Percentiles rank a stretch among this genome's conserved stretches.
These are phyloP conservation scores for Wickerhamiella vanderwaltii DNA, from an alignment of 805 yeast species.

Conservation along the genomic window DNA sequence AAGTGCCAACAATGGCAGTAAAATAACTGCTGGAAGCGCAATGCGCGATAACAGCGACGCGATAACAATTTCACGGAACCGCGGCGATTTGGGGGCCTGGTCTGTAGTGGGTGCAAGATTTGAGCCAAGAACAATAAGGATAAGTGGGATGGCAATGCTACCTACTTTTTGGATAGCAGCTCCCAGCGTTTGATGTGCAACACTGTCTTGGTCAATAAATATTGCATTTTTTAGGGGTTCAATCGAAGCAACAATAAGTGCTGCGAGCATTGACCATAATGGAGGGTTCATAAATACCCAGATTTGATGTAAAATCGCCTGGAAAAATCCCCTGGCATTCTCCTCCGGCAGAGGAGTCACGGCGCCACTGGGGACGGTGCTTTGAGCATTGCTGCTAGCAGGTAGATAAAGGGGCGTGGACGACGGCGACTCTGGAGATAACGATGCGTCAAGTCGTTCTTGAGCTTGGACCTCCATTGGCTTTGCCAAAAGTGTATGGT, in stretches of 20 bases:
- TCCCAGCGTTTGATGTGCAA: conserved; percentile 41
- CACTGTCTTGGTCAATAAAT: conserved; percentile 34
- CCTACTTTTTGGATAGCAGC: conserved; percentile 43
- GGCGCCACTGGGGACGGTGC: not conserved
- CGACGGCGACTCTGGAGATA: not conserved
- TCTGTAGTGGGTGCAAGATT: conserved; percentile 39
- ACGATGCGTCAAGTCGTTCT: not conserved
- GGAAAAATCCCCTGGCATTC: conserved; percentile 4
- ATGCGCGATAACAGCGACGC: conserved; percentile 47
- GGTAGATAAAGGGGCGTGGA: not conserved
- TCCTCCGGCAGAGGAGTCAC: conserved; percentile 3
- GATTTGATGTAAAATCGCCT: conserved; percentile 16
- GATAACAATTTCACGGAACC: conserved; percentile 35
- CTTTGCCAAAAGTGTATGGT: conserved; percentile 43
- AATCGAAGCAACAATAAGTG: conserved; percentile 48
- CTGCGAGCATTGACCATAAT: conserved; percentile 46
- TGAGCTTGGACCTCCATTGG: conserved; percentile 19
- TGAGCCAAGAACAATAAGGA: conserved; percentile 48
- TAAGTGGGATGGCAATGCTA: conserved; percentile 47
- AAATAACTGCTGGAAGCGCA: conserved; percentile 44
- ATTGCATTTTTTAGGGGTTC: conserved; percentile 37
- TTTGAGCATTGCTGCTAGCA: too few relatives aligned
- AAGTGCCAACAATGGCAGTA: conserved; percentile 42
- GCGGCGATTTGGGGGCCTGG: conserved; percentile 22
- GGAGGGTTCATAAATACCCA: conserved; percentile 49